Percentiles rank a stretch among this genome's conserved stretches.
Evolutionary conservation across 2,329 filamentous ascomycete species (phyloP).

Genomic region (Calonectria pteridis): DNA sequence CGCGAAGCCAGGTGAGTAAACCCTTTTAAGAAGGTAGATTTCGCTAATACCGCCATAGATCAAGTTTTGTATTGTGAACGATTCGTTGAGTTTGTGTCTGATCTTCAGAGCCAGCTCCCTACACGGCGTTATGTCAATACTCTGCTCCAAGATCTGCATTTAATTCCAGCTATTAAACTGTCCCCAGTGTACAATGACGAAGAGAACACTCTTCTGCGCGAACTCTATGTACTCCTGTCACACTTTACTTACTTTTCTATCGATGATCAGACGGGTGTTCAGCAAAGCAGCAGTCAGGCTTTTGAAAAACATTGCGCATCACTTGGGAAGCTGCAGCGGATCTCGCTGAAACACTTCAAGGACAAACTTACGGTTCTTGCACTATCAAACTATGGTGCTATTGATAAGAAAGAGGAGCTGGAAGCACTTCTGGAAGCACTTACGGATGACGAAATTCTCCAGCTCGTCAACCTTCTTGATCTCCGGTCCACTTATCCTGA

Average conservation of each 20-base stretch:
- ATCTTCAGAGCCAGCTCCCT: constrained; percentile 92
- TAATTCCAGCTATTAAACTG: constrained; percentile 80
- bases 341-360: constrained; percentile 84
- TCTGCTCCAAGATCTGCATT: constrained; percentile 85
- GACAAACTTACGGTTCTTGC: constrained; percentile 92
- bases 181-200: constrained; percentile 84
- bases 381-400: constrained; percentile 90
- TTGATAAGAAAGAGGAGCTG: constrained; percentile 84
- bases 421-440: constrained; percentile 79
- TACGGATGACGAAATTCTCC: constrained; percentile 78
- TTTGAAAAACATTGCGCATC: constrained; percentile 84
- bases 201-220: constrained; percentile 81
- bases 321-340: constrained; percentile 83
- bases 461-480: constrained; percentile 78
- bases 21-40: no score
- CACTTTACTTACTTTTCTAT: constrained; percentile 93
- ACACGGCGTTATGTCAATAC: constrained; percentile 95
- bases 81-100: constrained; percentile 91
- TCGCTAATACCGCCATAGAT: constrained; percentile 57
- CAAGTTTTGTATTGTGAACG: constrained; percentile 88
- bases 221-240: constrained; percentile 82
- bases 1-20: constrained; percentile 58
- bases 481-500: constrained; percentile 87
- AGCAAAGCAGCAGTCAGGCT: constrained; percentile 78
- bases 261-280: constrained; percentile 88